phyloP scores from a whole-genome alignment of 768 basidiomycete species.

The Phlebiopsis gigantea region DNA sequence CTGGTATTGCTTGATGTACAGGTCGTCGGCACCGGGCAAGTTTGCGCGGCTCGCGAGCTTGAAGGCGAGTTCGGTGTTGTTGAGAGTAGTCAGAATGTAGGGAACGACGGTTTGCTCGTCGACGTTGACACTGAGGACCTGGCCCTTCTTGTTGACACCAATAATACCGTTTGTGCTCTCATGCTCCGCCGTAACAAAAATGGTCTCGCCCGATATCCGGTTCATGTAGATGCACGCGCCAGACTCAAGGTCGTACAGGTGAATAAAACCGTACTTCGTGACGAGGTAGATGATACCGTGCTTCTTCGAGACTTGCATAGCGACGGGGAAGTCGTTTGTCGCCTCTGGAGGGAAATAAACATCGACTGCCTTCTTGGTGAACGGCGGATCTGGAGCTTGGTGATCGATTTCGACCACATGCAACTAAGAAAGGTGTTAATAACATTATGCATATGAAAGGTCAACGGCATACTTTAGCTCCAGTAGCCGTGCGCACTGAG shows the following conservation, averaged over 20 bases:
- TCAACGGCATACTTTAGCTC: slow-evolving; percentile 75
- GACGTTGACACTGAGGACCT: slow-evolving; percentile 93
- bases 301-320: slow-evolving; percentile 97
- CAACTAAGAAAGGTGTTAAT: slow-evolving; percentile 47
- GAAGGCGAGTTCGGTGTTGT: slow-evolving; percentile 97
- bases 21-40: slow-evolving; percentile 94
- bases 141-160: slow-evolving; percentile 99
- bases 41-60: slow-evolving; percentile 95
- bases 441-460: background rate
- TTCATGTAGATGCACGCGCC: slow-evolving; percentile 99
- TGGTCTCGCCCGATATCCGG: slow-evolving; percentile 98
- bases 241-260: slow-evolving; percentile 95
- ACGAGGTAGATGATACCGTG: slow-evolving; percentile 97
- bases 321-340: slow-evolving; percentile 97
- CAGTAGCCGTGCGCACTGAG: slow-evolving; percentile 92
- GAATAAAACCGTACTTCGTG: slow-evolving; percentile 99
- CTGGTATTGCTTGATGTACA: slow-evolving; percentile 93
- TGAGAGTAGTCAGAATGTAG: slow-evolving; percentile 88
- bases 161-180: slow-evolving; percentile 94
- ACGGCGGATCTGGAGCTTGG: slow-evolving; percentile 84
- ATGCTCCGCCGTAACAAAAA: slow-evolving; percentile 97
- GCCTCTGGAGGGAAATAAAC: slow-evolving; percentile 99
- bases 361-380: slow-evolving; percentile 96
- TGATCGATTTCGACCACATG: slow-evolving; percentile 99
- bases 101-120: slow-evolving; percentile 96